A percentile compares a stretch with the other conserved stretches of the same genome.
These are phyloP conservation scores for Pascua guehoae DNA, from an alignment of 1,284 basidiomycete genomes.

Conservation along the genomic window DNA sequence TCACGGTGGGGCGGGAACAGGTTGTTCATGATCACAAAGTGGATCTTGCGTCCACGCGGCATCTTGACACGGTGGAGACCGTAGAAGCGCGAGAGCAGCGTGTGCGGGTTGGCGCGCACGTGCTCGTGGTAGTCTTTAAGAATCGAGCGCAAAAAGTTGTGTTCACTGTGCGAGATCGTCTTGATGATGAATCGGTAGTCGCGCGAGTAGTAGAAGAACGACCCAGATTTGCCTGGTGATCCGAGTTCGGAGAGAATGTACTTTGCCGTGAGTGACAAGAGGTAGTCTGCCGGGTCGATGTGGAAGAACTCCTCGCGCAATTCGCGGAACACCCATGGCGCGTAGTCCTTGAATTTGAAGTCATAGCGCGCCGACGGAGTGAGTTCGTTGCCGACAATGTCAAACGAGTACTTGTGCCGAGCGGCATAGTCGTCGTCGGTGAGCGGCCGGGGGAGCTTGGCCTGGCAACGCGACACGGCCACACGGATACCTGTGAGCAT, in stretches of 20 bases:
- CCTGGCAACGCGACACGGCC: slow-evolving; percentile 90
- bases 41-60: slow-evolving; percentile 88
- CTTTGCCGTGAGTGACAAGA: slow-evolving; percentile 91
- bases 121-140: slow-evolving; percentile 83
- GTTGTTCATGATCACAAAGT: slow-evolving; percentile 99
- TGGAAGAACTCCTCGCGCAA: slow-evolving; percentile 91
- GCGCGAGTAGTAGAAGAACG: slow-evolving; percentile 98
- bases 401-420: slow-evolving; percentile 93
- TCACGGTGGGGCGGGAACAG: slow-evolving; percentile 96
- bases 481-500: slow-evolving; percentile 98
- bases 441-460: slow-evolving; percentile 81
- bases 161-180: slow-evolving; percentile 90
- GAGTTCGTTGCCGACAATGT: slow-evolving; percentile 97
- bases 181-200: slow-evolving; percentile 99
- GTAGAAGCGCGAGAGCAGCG: slow-evolving; percentile 89
- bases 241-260: slow-evolving; percentile 98
- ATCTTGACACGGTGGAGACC: slow-evolving; percentile 96
- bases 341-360: slow-evolving; percentile 98
- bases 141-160: slow-evolving; percentile 85
- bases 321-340: slow-evolving; percentile 95
- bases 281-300: slow-evolving; percentile 94
- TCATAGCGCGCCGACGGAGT: slow-evolving; percentile 85
- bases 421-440: slow-evolving; percentile 84
- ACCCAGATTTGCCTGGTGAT: slow-evolving; percentile 97
- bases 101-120: slow-evolving; percentile 87